A percentile compares a stretch with the other conserved stretches of the same genome.
Evolutionary conservation across 176 grass and related monocot species (phyloP).

Genomic region (Rhynchospora tenuis): DNA sequence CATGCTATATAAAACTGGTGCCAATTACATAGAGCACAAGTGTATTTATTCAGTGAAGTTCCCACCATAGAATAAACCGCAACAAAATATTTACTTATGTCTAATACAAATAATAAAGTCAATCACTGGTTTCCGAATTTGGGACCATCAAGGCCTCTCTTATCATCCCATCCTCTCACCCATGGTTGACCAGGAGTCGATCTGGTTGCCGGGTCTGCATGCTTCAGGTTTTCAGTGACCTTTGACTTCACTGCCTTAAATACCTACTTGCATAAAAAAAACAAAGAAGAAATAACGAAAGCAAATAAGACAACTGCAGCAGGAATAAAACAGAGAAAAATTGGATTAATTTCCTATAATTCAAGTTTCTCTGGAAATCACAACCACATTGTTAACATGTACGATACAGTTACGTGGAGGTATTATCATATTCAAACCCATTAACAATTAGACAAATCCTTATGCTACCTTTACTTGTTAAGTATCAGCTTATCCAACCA

Average conservation of each 20-base stretch:
- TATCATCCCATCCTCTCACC: slow-evolving; percentile 96
- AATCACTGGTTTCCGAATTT: slow-evolving; percentile 91
- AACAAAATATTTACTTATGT: neutral
- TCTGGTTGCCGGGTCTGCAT: slow-evolving; percentile 65
- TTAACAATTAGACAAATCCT: too few relatives aligned
- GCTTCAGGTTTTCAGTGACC: slow-evolving; percentile 59
- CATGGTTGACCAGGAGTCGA: slow-evolving; percentile 75
- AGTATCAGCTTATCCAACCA: too few relatives aligned
- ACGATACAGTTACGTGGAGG: too few relatives aligned
- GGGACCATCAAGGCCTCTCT: slow-evolving; percentile 51
- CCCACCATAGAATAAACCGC: neutral
- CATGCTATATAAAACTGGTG: neutral
- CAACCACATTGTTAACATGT: neutral
- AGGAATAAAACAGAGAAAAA: neutral
- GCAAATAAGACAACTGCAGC: neutral
- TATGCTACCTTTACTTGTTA: too few relatives aligned
- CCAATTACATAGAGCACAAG: neutral
- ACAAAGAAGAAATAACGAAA: neutral
- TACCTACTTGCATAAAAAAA: slow-evolving; percentile 36
- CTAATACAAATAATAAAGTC: too few relatives aligned
- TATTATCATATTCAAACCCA: too few relatives aligned
- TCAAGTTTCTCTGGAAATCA: neutral
- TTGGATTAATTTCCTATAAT: neutral
- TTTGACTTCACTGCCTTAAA: slow-evolving; percentile 65
- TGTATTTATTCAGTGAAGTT: neutral